phyloP scores from a whole-genome alignment of 2,329 filamentous ascomycete species.

The Cytospora chrysosperma region DNA sequence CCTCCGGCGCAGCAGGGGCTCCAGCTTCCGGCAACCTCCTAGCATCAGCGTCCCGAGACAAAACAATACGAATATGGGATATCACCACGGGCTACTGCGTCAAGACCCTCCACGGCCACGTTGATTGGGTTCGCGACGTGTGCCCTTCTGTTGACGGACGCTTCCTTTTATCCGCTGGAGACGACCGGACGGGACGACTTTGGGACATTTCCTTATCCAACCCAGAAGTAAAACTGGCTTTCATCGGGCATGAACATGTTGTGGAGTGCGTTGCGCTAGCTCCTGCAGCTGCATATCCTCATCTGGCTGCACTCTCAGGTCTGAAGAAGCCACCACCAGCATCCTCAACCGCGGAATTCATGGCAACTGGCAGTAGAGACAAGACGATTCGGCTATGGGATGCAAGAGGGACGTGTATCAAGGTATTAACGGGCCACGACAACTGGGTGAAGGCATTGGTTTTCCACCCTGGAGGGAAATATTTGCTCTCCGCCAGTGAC shows the following conservation, averaged over 20 bases:
- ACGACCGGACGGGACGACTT: constrained; percentile 76
- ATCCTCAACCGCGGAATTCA: constrained; percentile 77
- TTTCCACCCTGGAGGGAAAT: constrained; percentile 91
- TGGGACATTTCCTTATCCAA: constrained; percentile 76
- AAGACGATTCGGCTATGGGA: constrained; percentile 93
- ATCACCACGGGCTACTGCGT: constrained; percentile 90
- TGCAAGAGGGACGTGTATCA: constrained; percentile 77
- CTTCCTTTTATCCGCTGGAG: constrained; percentile 78
- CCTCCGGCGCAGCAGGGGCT: constrained; percentile 74
- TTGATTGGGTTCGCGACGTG: constrained; percentile 89
- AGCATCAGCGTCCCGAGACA: constrained; percentile 82
- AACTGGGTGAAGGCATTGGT: constrained; percentile 88
- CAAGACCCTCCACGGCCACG: constrained; percentile 83
- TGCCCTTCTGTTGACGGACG: constrained; percentile 78
- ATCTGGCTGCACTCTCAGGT: constrained; percentile 75
- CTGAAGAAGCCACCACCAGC: constrained; percentile 77
- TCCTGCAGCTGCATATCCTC: constrained; percentile 72
- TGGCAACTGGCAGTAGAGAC: constrained; percentile 86
- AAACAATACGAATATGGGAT: constrained; percentile 86
- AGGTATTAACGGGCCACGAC: constrained; percentile 82
- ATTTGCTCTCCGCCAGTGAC: constrained; percentile 79
- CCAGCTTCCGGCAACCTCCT: constrained; percentile 81
- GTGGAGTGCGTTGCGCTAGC: constrained; percentile 87
- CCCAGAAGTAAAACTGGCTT: constrained; percentile 72
- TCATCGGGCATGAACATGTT: constrained; percentile 83